Conservation (phyloP, 352 stramenopile genomes). For the Phytophthora aleatoria region DNA sequence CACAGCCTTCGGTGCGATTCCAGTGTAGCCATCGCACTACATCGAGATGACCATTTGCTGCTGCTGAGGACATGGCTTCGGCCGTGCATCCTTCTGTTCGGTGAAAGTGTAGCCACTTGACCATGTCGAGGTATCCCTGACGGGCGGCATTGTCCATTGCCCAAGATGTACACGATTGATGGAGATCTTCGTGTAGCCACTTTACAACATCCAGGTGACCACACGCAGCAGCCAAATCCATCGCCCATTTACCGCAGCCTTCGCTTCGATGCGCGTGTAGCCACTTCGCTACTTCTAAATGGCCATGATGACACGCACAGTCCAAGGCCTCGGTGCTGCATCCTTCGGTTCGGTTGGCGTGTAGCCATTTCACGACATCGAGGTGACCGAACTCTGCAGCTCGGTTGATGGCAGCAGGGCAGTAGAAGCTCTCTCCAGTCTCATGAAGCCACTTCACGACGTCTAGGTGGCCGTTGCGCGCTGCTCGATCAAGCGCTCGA, state of each 20-base stretch:
- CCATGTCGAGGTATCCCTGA: conserved; percentile 18
- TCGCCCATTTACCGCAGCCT: conserved; percentile 1
- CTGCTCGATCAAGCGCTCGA: conserved; percentile 13
- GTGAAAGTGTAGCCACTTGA: conserved; percentile 26
- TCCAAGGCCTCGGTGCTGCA: conserved; percentile 10
- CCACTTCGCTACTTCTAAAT: conserved; percentile 8
- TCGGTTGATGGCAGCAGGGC: conserved; percentile 22
- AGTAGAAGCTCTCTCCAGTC: conserved; percentile 18
- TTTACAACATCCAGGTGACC: conserved; percentile 25
- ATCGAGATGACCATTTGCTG: conserved; percentile 23
- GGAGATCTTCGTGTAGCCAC: conserved; percentile 22
- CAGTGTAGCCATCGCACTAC: conserved; percentile 20
- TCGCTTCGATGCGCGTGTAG: conserved; percentile 10
- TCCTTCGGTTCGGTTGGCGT: conserved; percentile 11
- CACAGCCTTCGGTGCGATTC: conserved; percentile 16
- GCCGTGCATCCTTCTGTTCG: conserved; percentile 18
- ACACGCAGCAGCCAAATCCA: conserved; percentile 10
- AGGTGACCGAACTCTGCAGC: conserved; percentile 26
- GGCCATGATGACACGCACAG: not conserved
- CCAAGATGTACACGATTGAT: conserved; percentile 17
- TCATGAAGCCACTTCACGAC: conserved; percentile 22
- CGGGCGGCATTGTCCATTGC: conserved; percentile 29
- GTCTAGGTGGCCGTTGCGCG: conserved; percentile 13
- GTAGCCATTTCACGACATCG: conserved; percentile 27
- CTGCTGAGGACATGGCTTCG: conserved; percentile 21